A percentile compares a stretch with the other conserved stretches of the same genome.
phyloP scores from a whole-genome alignment of 495 filamentous ascomycete species.

The Neurospora sp. region DNA sequence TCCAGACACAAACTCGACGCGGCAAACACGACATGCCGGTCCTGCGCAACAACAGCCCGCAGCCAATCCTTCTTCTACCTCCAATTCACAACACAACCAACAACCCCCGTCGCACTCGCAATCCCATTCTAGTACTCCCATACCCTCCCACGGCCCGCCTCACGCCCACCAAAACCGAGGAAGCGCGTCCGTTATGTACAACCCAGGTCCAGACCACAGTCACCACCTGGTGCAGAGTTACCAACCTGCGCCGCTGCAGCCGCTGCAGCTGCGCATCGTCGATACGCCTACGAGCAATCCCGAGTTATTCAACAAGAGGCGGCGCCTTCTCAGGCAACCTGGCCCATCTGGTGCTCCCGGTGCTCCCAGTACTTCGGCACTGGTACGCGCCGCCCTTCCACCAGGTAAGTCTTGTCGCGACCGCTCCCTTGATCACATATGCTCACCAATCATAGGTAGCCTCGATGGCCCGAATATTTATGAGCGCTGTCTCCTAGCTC shows the following conservation, averaged over 20 bases:
- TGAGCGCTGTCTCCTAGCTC: slow-evolving; percentile 65
- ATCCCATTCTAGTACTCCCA: slow-evolving; percentile 9
- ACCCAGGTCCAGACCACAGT: slow-evolving; percentile 25
- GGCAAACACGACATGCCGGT: slow-evolving; percentile 45
- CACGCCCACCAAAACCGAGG: slow-evolving; percentile 23
- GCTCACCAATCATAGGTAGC: slow-evolving; percentile 33
- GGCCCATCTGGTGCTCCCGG: slow-evolving; percentile 8
- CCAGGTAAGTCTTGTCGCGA: slow-evolving; percentile 10
- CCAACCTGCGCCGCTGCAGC: slow-evolving; percentile 45
- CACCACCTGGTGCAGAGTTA: slow-evolving; percentile 47
- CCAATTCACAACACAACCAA: slow-evolving; percentile 19
- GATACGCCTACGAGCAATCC: slow-evolving; percentile 60
- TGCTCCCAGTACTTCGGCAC: slow-evolving; percentile 12
- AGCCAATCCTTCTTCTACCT: slow-evolving; percentile 16
- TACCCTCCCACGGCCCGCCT: slow-evolving; percentile 6
- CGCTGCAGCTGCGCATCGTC: slow-evolving; percentile 56
- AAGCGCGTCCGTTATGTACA: slow-evolving; percentile 28
- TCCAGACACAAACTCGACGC: slow-evolving; percentile 53
- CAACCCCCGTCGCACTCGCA: slow-evolving; percentile 12
- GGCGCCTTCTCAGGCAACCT: slow-evolving; percentile 21
- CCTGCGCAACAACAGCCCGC: slow-evolving; percentile 36
- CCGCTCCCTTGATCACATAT: not conserved
- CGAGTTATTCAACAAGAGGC: slow-evolving; percentile 43
- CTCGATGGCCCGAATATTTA: slow-evolving; percentile 79
- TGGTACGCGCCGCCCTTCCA: slow-evolving; percentile 14